A percentile compares a stretch with the other conserved stretches of the same genome.
These are phyloP conservation scores for Haematococcus lacustris DNA, from an alignment of 139 green algal species.

Conservation along the genomic window DNA sequence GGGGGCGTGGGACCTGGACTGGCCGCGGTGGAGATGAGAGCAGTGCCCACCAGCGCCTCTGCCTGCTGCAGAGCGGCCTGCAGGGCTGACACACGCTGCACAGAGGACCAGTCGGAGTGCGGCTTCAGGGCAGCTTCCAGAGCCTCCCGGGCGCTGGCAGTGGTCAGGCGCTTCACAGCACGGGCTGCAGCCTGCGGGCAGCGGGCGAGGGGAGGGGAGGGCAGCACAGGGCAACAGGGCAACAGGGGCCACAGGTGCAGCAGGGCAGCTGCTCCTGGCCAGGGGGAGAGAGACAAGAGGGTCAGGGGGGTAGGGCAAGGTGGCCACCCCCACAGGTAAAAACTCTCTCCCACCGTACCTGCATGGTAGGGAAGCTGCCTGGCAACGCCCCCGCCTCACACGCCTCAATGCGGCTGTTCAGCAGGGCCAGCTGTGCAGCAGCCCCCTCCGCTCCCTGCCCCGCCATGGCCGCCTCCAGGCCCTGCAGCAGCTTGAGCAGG, in stretches of 20 bases:
- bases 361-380: too few species aligned
- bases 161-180: constrained; percentile 19
- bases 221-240: too few species aligned
- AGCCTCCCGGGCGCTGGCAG: constrained; percentile 22
- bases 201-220: too few species aligned
- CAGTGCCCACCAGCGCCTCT: constrained; percentile 17
- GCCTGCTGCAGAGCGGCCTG: constrained; percentile 45
- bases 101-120: constrained; percentile 26
- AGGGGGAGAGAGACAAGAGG: too few species aligned
- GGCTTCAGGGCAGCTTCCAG: constrained; percentile 45
- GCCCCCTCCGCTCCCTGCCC: constrained; percentile 6
- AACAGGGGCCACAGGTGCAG: too few species aligned
- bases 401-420: constrained; percentile 40
- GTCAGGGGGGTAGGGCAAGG: too few species aligned
- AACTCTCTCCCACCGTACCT: too few species aligned
- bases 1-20: not conserved
- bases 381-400: constrained; percentile 40
- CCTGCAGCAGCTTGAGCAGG: constrained; percentile 70
- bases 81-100: constrained; percentile 23
- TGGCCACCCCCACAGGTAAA: too few species aligned
- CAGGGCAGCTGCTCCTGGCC: too few species aligned
- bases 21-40: not conserved
- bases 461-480: constrained; percentile 49
- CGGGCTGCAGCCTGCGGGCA: not conserved
- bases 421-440: constrained; percentile 14